Evolutionary conservation across 257 asterid genomes (phyloP), one percentile per base, ranked within the genome.

Genomic region (Anisodus acutangulus): DNA sequence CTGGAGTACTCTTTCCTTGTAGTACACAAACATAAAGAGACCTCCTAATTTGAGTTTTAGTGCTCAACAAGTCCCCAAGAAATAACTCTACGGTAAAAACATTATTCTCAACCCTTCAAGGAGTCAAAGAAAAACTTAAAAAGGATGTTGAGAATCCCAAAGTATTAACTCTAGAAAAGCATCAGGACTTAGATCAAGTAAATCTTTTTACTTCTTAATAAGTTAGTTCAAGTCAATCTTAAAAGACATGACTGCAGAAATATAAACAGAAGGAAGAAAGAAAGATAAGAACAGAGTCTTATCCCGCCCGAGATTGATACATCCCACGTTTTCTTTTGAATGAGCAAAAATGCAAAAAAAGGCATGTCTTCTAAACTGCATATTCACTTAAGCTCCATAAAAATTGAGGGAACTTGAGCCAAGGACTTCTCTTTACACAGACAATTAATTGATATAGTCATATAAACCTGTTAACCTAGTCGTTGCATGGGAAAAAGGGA

Each of bases 381-480:
- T 74, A 74, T 11, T 74, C 62, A 11, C 62, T 74, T 49, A 12
- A 22, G 43, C 60, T 19, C 60, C 80, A 45, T 49, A 74, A 26
- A 51, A 22, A 43, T 49, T 10, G 37, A 49, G 19, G 62, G 60
- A 47, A 74, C 45, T 72, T 49, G 12, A 60, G 43, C 22, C 3
- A 15, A 74, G 4, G 43, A 74, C 62, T 74, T 74, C 81, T 22
- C 7, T 74, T 74, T 74, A 26, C 9, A 37, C 55, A 74, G 81
- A 49, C 12, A 22, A 51, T 49, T 9, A 22, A 13, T 22, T 51
- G 35, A 31, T 31, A 31, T 31, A 31, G 35, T 31, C 35, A 11
- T 51, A 76, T 12, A 76, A 19, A 72, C 43, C 31, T 19, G 60
- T 22, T 76, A 51, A 76, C 63, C 45, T 12, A 76, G 22, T 11